Evolutionary conservation across 2,329 filamentous ascomycete species (phyloP).

Genomic region (Hymenoscyphus linearis): DNA sequence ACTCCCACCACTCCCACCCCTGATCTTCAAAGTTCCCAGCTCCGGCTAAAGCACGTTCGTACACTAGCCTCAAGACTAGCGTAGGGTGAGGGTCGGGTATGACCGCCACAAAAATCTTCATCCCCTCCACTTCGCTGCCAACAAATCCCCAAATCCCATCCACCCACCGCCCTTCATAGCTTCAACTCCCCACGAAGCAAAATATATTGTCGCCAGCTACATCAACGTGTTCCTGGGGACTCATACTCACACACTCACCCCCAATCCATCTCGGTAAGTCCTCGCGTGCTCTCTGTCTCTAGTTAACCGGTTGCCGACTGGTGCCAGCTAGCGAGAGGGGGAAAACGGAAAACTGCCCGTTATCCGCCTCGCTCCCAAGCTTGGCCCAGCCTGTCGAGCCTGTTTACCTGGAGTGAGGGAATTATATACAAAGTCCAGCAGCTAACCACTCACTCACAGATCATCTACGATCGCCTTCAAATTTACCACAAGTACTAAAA

Average conservation of each 20-base stretch:
- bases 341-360: neutral
- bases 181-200: neutral
- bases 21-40: neutral
- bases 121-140: neutral
- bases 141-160: neutral
- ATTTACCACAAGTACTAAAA: conserved; percentile 30
- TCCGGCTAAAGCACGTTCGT: neutral
- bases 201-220: neutral
- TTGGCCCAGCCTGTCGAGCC: neutral
- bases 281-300: neutral
- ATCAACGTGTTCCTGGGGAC: neutral
- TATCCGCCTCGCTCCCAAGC: neutral
- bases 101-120: neutral
- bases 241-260: neutral
- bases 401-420: conserved; percentile 2
- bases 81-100: neutral
- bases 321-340: too few species aligned
- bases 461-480: conserved; percentile 9
- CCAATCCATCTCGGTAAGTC: neutral
- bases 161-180: neutral
- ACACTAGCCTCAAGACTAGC: neutral
- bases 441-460: conserved; percentile 12
- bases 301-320: neutral
- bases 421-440: neutral
- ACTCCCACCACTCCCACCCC: neutral